phyloP scores from a whole-genome alignment of 768 basidiomycete species.

The Termitomyces titanicus region DNA sequence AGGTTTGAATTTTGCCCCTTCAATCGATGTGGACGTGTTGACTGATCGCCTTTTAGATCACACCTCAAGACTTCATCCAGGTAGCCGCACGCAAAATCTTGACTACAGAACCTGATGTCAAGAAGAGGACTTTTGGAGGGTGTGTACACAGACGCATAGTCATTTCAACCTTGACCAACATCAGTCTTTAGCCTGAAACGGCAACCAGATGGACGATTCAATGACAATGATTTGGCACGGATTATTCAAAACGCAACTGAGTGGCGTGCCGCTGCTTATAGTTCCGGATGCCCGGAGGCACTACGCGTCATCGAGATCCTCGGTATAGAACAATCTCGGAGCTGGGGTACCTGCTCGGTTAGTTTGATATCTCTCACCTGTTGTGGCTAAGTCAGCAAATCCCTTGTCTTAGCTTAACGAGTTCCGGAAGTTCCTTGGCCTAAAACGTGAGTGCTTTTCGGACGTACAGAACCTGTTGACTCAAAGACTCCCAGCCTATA shows the following conservation, averaged over 20 bases:
- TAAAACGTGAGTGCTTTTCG: slow-evolving; percentile 48
- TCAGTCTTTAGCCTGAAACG: slow-evolving; percentile 41
- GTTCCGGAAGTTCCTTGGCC: slow-evolving; percentile 66
- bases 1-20: slow-evolving; percentile 24
- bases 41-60: slow-evolving; percentile 22
- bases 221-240: slow-evolving; percentile 57
- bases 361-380: slow-evolving; percentile 17
- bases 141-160: slow-evolving; percentile 20
- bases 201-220: slow-evolving; percentile 50
- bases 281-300: slow-evolving; percentile 65
- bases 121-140: slow-evolving; percentile 55
- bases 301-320: slow-evolving; percentile 68
- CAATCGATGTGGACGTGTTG: background rate
- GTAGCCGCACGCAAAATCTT: slow-evolving; percentile 27
- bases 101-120: slow-evolving; percentile 29
- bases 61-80: slow-evolving; percentile 32
- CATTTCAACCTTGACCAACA: background rate
- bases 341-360: slow-evolving; percentile 73
- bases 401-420: slow-evolving; percentile 50
- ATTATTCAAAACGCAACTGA: slow-evolving; percentile 63
- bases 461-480: slow-evolving; percentile 6
- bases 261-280: slow-evolving; percentile 56
- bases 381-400: slow-evolving; percentile 4
- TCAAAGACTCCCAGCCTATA: slow-evolving; percentile 42
- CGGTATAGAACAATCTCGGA: slow-evolving; percentile 61